These are phyloP conservation scores for Medicago ruthenica DNA, from an alignment of 306 rosid species.

Conservation along the genomic window DNA sequence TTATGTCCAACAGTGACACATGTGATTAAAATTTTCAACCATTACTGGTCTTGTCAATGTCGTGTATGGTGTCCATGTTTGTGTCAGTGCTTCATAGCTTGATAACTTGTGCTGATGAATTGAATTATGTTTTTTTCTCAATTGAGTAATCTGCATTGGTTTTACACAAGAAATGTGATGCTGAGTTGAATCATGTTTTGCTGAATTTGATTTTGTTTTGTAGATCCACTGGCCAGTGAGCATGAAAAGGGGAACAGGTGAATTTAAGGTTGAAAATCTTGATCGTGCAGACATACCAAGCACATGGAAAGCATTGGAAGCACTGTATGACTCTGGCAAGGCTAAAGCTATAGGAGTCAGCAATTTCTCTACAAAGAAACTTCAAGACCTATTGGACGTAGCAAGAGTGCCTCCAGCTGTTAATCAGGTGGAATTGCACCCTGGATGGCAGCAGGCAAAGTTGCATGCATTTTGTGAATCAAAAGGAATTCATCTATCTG, in stretches of 20 bases:
- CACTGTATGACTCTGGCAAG: conserved; percentile 67
- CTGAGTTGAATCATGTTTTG: not conserved
- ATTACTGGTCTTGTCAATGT: not conserved
- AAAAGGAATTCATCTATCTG: conserved; percentile 72
- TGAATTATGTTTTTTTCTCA: not conserved
- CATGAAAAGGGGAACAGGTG: conserved; percentile 58
- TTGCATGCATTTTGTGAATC: conserved; percentile 65
- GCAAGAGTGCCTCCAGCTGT: conserved; percentile 75
- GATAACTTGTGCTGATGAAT: not conserved
- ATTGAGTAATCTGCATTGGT: conserved; percentile 7
- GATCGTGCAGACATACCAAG: conserved; percentile 53
- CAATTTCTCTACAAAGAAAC: conserved; percentile 81
- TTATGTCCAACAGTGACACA: not conserved
- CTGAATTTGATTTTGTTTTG: conserved; percentile 4
- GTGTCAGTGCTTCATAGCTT: not conserved
- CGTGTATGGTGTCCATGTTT: too few species aligned
- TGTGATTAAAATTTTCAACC: not conserved
- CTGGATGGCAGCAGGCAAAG: conserved; percentile 69
- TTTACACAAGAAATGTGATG: conserved; percentile 1
- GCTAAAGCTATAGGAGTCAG: conserved; percentile 84
- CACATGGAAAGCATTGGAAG: conserved; percentile 88
- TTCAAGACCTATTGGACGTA: conserved; percentile 57
- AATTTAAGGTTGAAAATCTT: conserved; percentile 55
- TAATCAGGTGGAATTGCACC: conserved; percentile 85
- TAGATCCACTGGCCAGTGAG: conserved; percentile 86